phyloP scores from a whole-genome alignment of 73 alveolate genomes.

The Tetrahymena borealis region DNA sequence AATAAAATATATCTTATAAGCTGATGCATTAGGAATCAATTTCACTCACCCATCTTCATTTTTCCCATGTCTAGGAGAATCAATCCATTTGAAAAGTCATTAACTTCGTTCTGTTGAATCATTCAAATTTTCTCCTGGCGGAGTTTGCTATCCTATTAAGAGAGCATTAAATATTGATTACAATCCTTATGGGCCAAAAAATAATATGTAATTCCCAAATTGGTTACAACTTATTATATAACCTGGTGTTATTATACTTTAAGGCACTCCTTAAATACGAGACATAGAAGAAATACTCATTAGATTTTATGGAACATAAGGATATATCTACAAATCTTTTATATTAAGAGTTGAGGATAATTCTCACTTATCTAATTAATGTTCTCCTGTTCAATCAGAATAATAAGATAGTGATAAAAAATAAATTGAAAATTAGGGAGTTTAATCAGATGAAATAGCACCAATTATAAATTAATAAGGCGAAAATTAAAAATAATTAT shows the following conservation, averaged over 20 bases:
- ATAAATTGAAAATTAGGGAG: too few relatives aligned
- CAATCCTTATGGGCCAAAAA: not conserved
- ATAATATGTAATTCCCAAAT: not conserved
- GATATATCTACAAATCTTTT: not conserved
- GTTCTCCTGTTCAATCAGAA: too few relatives aligned
- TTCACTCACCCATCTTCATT: not conserved
- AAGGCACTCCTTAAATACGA: not conserved
- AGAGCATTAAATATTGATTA: not conserved
- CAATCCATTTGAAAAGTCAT: not conserved
- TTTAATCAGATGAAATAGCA: too few relatives aligned
- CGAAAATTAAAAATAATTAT: too few relatives aligned
- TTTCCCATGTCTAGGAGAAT: not conserved
- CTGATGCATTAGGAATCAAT: not conserved
- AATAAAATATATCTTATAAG: not conserved
- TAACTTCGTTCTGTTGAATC: not conserved
- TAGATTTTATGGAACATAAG: not conserved
- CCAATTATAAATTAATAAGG: too few relatives aligned
- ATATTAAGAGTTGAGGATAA: not conserved
- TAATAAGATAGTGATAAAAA: too few relatives aligned
- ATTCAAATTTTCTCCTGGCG: not conserved
- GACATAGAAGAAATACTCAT: not conserved
- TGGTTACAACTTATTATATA: not conserved
- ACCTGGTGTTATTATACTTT: not conserved
- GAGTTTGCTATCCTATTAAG: not conserved
- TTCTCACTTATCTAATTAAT: too few relatives aligned